phyloP scores from a whole-genome alignment of 2,329 filamentous ascomycete genomes.

The Aspergillus fijiensis region DNA sequence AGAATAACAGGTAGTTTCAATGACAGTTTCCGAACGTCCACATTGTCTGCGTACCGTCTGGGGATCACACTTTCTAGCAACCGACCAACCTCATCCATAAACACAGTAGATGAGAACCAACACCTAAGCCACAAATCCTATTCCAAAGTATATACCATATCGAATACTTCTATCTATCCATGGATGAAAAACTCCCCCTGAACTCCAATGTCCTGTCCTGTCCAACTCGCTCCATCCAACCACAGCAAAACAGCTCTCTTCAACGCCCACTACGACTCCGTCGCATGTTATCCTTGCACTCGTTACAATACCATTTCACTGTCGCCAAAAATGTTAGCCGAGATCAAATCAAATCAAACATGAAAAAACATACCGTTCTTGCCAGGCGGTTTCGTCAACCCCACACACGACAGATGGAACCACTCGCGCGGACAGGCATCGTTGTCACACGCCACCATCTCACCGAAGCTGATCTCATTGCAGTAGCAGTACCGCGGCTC shows the following conservation, averaged over 20 bases:
- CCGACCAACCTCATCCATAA: too few species aligned
- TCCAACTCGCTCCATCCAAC: neutral
- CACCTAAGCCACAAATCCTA: too few species aligned
- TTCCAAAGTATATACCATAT: too few species aligned
- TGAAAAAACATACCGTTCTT: constrained; percentile 63
- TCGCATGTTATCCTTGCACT: constrained; percentile 68
- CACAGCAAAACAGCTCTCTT: neutral
- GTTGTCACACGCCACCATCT: constrained; percentile 80
- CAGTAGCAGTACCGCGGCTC: constrained; percentile 79
- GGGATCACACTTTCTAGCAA: too few species aligned
- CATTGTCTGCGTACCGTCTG: too few species aligned
- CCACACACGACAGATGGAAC: constrained; percentile 82
- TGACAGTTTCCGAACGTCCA: too few species aligned
- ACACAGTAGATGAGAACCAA: too few species aligned
- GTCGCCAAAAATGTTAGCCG: constrained; percentile 22
- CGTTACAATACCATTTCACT: constrained; percentile 82
- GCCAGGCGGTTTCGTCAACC: constrained; percentile 73
- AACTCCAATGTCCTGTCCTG: too few species aligned
- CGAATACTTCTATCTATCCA: too few species aligned
- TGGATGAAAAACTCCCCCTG: too few species aligned
- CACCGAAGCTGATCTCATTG: constrained; percentile 75
- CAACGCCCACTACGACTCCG: constrained; percentile 48
- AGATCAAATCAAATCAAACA: constrained; percentile 2
- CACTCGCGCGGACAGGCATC: constrained; percentile 72
- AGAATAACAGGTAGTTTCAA: too few species aligned